phyloP scores from a whole-genome alignment of 1,139 yeast genomes.

The Scheffersomyces illinoinensis region DNA sequence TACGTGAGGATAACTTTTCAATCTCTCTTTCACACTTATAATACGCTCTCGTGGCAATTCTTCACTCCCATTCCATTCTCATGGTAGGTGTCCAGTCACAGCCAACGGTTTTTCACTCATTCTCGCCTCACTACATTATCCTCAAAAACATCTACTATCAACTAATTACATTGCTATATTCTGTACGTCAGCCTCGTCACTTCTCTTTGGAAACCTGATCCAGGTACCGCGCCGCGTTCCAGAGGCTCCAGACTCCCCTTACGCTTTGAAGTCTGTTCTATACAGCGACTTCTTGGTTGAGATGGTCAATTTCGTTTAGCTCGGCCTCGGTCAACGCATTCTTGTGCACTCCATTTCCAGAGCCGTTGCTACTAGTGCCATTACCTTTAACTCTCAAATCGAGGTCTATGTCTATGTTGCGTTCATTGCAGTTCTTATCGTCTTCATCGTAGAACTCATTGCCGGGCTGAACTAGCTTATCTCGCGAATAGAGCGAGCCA shows the following conservation, averaged over 20 bases:
- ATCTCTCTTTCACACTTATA: background rate
- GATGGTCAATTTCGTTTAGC: constrained; percentile 35
- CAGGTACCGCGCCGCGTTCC: background rate
- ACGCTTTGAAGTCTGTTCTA: background rate
- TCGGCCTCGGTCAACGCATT: constrained; percentile 33
- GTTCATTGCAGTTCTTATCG: constrained; percentile 48
- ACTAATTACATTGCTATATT: background rate
- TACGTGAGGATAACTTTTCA: background rate
- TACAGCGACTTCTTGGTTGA: constrained; percentile 19
- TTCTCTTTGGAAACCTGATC: background rate
- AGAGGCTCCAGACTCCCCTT: background rate
- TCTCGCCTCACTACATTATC: background rate
- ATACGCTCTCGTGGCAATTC: too few relatives aligned
- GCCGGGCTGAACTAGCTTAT: constrained; percentile 62
- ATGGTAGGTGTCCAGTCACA: too few relatives aligned
- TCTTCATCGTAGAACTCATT: constrained; percentile 69
- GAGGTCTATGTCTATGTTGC: constrained; percentile 17
- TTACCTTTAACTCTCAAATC: background rate
- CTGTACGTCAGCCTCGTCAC: background rate
- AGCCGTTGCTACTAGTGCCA: background rate
- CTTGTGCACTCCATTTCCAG: background rate
- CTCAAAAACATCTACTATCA: background rate
- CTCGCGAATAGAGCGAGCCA: constrained; percentile 84
- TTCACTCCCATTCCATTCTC: too few relatives aligned
- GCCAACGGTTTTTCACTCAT: background rate